Base-by-base conservation (phyloP, 768 basidiomycete species). In the Multifurca ochricompacta region DNA sequence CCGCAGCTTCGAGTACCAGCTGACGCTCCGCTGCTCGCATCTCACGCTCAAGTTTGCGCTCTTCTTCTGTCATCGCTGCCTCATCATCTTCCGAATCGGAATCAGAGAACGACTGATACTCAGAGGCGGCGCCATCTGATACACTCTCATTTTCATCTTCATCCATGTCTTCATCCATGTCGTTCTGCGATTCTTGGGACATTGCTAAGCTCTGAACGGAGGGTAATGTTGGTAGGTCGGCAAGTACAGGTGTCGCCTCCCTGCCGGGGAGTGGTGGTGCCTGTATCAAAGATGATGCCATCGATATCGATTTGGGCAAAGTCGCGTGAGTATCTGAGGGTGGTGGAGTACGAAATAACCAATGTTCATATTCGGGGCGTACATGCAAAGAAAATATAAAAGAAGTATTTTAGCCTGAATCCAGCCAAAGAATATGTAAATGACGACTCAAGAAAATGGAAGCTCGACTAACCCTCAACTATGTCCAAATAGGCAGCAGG, bases 401-500 rank as follows among this genome's bases (percentile, higher is more conserved):
- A 77, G 76, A 73, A 71, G 69, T 74, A 77, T 76, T 91, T 91
- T 79, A 93, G 89, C 82, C 89, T 90, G 82, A 70, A 74, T 76
- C 73, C 64, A 62, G 51, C 48, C 68, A 65, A 67, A 62, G 68
- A 65, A 67, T 69, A 75, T 68, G 76, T 79, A 77, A 81, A 80
- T 73, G 73, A 74, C 71, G 72, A 79, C 79, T 72, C 71, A 77
- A 75, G 77, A 73, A 75, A 71, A 67, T 69, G 69, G 63, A 63
- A 73, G 63, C 69, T 64, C 62, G 69, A 95, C 94, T 95, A 85
- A 95, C 95, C 90, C 80, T 86, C 81, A 65, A 77, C 75, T 63
- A 83, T 69, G 70, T 95, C 88, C 67, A 99, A 68, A 68, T 98
- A 98, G 18, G 84, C 81, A 23, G 93, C 91, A 48, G 96, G 96